These are phyloP conservation scores for Bauhinia variegata DNA, from an alignment of 306 rosid species.

Conservation along the genomic window DNA sequence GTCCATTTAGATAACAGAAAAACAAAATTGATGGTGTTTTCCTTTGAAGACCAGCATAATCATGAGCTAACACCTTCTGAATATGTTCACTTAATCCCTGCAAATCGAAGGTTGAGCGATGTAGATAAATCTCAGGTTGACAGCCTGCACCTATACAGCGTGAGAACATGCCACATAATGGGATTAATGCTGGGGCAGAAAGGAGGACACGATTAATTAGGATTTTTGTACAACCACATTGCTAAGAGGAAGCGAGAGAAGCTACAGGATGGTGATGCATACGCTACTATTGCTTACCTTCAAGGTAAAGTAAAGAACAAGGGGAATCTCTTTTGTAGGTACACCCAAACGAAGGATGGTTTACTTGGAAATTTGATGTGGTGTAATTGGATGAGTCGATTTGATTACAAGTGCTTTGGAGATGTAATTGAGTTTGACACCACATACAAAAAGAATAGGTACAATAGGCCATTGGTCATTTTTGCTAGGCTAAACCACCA, in stretches of 20 bases:
- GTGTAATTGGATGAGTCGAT: too few species aligned
- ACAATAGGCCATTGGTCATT: too few species aligned
- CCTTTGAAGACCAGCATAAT: background rate
- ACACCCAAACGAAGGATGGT: too few species aligned
- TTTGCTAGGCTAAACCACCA: too few species aligned
- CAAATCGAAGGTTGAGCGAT: background rate
- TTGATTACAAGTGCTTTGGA: too few species aligned
- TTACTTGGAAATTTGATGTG: too few species aligned
- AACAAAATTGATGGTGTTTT: background rate
- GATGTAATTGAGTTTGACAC: too few species aligned
- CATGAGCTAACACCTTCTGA: background rate
- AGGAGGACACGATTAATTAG: background rate
- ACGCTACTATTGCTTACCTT: too few species aligned
- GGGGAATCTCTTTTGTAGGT: too few species aligned
- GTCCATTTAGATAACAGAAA: background rate
- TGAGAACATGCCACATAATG: constrained; percentile 5
- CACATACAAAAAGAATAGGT: too few species aligned
- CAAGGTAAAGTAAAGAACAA: too few species aligned
- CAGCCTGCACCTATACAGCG: background rate
- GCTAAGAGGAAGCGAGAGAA: background rate
- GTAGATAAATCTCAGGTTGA: background rate
- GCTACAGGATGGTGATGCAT: constrained; percentile 6
- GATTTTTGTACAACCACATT: background rate
- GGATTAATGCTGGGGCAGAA: background rate
- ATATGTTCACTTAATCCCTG: background rate